phyloP scores from a whole-genome alignment of 441 rosid species.

The Omphalea diandra region DNA sequence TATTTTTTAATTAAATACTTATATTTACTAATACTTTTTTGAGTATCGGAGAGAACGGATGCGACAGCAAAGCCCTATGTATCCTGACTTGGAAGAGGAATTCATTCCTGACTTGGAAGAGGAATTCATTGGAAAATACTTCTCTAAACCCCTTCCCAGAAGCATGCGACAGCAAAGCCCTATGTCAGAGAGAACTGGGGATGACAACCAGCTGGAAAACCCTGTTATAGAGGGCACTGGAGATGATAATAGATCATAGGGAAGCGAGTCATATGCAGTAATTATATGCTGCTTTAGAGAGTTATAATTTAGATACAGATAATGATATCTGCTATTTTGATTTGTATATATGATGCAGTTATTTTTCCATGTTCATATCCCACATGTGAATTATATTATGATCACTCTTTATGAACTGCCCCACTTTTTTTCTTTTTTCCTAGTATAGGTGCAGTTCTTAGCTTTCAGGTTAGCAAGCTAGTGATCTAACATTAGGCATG shows the following conservation, averaged over 20 bases:
- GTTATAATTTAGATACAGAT: neutral
- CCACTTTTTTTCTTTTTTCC: too few relatives aligned
- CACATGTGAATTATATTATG: neutral
- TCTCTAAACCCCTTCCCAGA: conserved; percentile 34
- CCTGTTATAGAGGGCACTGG: conserved; percentile 21
- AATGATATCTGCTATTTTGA: conserved; percentile 32
- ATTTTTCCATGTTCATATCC: neutral
- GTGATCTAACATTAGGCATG: conserved; percentile 10
- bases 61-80: too few relatives aligned
- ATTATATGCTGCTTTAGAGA: neutral
- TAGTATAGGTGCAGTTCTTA: conserved; percentile 23
- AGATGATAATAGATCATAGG: neutral
- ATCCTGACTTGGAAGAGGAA: too few relatives aligned
- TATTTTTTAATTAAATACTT: too few relatives aligned
- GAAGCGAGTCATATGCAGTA: neutral
- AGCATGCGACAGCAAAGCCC: conserved; percentile 31
- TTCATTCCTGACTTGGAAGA: conserved; percentile 63
- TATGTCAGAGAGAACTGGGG: conserved; percentile 23
- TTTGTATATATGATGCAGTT: conserved; percentile 30
- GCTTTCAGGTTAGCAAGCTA: conserved; percentile 18
- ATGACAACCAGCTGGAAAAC: neutral
- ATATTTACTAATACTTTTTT: too few relatives aligned
- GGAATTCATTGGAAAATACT: conserved; percentile 62
- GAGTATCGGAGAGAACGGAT: too few relatives aligned
- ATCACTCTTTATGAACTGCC: conserved; percentile 17